These are phyloP conservation scores for Fusarium sp. DNA, from an alignment of 2,329 filamentous ascomycete genomes.

Conservation along the genomic window DNA sequence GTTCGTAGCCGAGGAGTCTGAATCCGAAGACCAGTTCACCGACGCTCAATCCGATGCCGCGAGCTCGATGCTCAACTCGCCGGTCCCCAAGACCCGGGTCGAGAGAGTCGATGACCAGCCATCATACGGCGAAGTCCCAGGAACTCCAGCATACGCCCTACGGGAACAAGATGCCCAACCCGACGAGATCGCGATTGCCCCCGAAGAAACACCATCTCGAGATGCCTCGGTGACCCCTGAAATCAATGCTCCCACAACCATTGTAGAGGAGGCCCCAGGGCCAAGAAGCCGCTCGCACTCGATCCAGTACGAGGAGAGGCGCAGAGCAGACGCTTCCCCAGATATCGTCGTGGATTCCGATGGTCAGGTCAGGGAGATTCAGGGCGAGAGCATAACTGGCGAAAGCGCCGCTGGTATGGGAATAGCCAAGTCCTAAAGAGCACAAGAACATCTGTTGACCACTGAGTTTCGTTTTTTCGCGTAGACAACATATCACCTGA, in stretches of 20 bases:
- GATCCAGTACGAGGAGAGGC: conserved; percentile 58
- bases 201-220: conserved; percentile 41
- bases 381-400: conserved; percentile 38
- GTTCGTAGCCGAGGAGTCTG: conserved; percentile 62
- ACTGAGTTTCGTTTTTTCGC: conserved; percentile 33
- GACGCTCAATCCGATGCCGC: conserved; percentile 69
- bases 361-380: conserved; percentile 51
- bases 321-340: conserved; percentile 64
- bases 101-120: conserved; percentile 66
- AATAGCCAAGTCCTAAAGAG: conserved; percentile 35
- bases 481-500: conserved; percentile 44
- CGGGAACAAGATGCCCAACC: conserved; percentile 68
- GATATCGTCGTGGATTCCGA: conserved; percentile 63
- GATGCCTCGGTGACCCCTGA: conserved; percentile 35
- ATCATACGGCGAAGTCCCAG: conserved; percentile 70
- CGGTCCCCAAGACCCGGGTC: conserved; percentile 69
- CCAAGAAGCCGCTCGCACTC: conserved; percentile 54
- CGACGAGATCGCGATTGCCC: conserved; percentile 68
- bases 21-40: conserved; percentile 77
- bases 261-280: conserved; percentile 65
- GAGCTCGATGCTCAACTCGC: conserved; percentile 58
- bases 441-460: conserved; percentile 40
- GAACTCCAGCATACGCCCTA: conserved; percentile 67
- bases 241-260: conserved; percentile 59
- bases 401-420: conserved; percentile 45